A percentile compares a stretch with the other conserved stretches of the same genome.
These are phyloP conservation scores for Multifurca ochricompacta DNA, from an alignment of 768 basidiomycete species.

Conservation along the genomic window DNA sequence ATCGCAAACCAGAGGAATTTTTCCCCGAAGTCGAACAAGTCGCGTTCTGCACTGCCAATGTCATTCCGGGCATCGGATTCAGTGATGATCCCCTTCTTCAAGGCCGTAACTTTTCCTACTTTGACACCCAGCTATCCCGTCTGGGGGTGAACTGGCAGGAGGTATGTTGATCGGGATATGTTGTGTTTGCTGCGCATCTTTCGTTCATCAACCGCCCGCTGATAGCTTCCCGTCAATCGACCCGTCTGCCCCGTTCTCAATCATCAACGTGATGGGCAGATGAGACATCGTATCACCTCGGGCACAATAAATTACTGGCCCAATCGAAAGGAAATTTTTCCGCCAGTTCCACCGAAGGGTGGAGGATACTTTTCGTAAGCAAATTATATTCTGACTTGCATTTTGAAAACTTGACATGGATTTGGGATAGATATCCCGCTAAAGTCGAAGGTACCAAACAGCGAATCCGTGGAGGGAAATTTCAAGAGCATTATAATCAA, in stretches of 20 bases:
- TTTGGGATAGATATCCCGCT: constrained; percentile 36
- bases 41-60: constrained; percentile 69
- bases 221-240: constrained; percentile 72
- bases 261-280: constrained; percentile 54
- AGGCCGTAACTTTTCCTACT: constrained; percentile 81
- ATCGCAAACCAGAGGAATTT: constrained; percentile 62
- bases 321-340: constrained; percentile 50
- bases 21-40: constrained; percentile 86
- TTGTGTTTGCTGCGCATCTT: background rate
- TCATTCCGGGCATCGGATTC: constrained; percentile 51
- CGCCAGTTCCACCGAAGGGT: constrained; percentile 38
- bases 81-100: constrained; percentile 77
- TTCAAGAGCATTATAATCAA: constrained; percentile 73
- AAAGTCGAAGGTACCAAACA: constrained; percentile 47
- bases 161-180: constrained; percentile 27
- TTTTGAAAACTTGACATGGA: background rate
- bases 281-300: constrained; percentile 49
- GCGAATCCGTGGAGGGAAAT: constrained; percentile 61
- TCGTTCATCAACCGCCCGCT: constrained; percentile 5
- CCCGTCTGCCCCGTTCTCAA: constrained; percentile 71
- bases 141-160: constrained; percentile 76
- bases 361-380: constrained; percentile 50
- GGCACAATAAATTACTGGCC: constrained; percentile 74
- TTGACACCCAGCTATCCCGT: constrained; percentile 77
- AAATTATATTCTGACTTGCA: constrained; percentile 8